Evolutionary conservation across 163 green algal species (phyloP).

Genomic region (Scenedesmus sp.): DNA sequence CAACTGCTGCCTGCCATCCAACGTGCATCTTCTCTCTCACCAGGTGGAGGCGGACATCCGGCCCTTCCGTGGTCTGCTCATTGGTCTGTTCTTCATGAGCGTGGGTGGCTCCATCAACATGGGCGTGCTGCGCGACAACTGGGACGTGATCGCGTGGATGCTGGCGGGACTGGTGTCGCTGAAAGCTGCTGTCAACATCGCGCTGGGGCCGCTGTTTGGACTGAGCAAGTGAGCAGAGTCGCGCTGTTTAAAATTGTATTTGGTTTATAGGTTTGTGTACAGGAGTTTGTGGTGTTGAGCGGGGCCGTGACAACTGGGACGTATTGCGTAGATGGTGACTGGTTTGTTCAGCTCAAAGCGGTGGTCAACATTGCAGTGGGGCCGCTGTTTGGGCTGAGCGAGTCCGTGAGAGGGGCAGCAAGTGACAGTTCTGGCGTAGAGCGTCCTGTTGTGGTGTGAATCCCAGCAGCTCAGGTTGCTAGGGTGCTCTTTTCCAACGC

Average conservation of each 20-base stretch:
- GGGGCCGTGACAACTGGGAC: conserved; percentile 58
- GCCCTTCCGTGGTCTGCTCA: conserved; percentile 94
- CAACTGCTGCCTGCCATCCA: neutral
- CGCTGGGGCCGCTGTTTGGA: conserved; percentile 81
- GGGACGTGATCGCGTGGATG: conserved; percentile 79
- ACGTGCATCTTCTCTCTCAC: neutral
- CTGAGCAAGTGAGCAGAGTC: conserved; percentile 67
- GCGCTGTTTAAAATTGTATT: too few species aligned
- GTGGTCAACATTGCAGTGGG: conserved; percentile 83
- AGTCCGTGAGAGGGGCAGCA: conserved; percentile 40
- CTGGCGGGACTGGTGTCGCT: conserved; percentile 87
- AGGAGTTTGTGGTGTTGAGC: too few species aligned
- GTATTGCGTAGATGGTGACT: conserved; percentile 80
- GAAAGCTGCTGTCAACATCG: conserved; percentile 91
- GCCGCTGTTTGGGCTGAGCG: conserved; percentile 83
- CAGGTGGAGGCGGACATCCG: conserved; percentile 97
- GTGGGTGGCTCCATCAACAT: conserved; percentile 91
- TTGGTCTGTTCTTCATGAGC: conserved; percentile 97
- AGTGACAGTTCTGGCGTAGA: neutral
- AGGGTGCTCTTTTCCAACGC: neutral
- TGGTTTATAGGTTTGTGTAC: neutral
- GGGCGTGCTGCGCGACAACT: conserved; percentile 59
- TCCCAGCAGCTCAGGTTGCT: neutral
- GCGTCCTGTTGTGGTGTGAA: neutral
- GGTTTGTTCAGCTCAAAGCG: conserved; percentile 93